Base-by-base conservation (phyloP, 2,329 filamentous ascomycete species). In the Cyclaneusma minus region DNA sequence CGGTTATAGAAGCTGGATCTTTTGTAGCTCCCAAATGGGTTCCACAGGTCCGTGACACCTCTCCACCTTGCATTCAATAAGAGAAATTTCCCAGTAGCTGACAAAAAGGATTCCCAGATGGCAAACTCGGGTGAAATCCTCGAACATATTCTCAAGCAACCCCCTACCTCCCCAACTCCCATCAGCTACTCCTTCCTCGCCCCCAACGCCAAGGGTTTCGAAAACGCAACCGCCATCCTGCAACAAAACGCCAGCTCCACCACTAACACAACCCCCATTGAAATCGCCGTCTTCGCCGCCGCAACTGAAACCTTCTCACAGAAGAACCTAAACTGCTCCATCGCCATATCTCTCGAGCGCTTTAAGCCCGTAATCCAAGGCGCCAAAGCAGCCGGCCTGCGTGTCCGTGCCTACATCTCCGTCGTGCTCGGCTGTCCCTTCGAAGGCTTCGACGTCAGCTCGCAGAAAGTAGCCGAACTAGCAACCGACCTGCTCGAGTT, bases 11-110 rank as follows among this genome's bases (percentile, higher is more conserved):
- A 49, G 73, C 78, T 11, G 83, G 81, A 1, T 80, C 78, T 2
- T 83, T 91, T 43, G 82, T 91, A 7, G 68, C 77, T 24, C 79
- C 82, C 2, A 83, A 80, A 66, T 85, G 78, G 68, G 74, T 85
- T 25, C 82, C 83, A 3, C 83, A 89, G 61, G 69, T 82, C 41
- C 34, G 47, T 30, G 7, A 6, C 16, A 11, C 20, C 9, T 20
- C 17, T 9, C 17, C 13, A 9, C 14, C 18, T 8, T 17, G 16
- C 13, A 14, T 11, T 19, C 20, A 16, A 18, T 27, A 27, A 9
- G 5, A 12, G n/a, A 13, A 20, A 19, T 20, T 20, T n/a, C n/a
- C n/a, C 22, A 19, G 21, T 20, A 22, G 19, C 21, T n/a, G 31
- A 14, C 27, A 21, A 35, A 30, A 23, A 10, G 10, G 21, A 19